A percentile compares a stretch with the other conserved stretches of the same genome.
Evolutionary conservation across 768 basidiomycete species (phyloP).

Genomic region (Fibroporia radiculosa): DNA sequence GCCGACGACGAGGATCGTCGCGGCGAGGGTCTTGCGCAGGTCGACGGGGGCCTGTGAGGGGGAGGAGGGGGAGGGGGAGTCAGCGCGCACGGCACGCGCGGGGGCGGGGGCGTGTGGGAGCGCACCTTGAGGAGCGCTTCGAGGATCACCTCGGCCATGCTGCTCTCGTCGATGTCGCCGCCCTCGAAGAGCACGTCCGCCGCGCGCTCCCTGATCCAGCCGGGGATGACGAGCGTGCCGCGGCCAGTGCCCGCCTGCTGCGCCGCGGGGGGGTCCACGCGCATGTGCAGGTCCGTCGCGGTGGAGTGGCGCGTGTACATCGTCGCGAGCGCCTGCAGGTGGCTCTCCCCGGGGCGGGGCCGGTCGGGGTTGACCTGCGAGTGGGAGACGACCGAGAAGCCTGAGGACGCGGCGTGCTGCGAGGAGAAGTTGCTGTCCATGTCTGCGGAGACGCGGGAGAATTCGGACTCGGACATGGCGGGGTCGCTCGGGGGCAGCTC

Average conservation of each 20-base stretch:
- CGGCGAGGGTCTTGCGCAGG: slow-evolving; percentile 75
- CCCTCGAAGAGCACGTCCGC: slow-evolving; percentile 88
- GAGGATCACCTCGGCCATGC: slow-evolving; percentile 75
- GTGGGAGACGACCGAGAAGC: slow-evolving; percentile 49
- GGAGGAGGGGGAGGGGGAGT: neutral
- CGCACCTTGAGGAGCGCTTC: slow-evolving; percentile 72
- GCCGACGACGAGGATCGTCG: slow-evolving; percentile 82
- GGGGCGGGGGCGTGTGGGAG: neutral
- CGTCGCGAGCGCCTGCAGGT: slow-evolving; percentile 57
- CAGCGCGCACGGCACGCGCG: neutral
- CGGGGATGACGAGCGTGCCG: slow-evolving; percentile 80
- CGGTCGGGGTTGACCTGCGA: slow-evolving; percentile 25
- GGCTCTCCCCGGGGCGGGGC: slow-evolving; percentile 33
- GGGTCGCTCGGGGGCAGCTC: slow-evolving; percentile 44
- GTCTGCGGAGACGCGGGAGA: slow-evolving; percentile 41
- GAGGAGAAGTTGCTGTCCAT: slow-evolving; percentile 42
- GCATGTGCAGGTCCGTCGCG: slow-evolving; percentile 65
- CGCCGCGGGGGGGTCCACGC: slow-evolving; percentile 55
- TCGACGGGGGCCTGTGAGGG: slow-evolving; percentile 72
- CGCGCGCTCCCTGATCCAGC: slow-evolving; percentile 90
- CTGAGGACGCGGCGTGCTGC: slow-evolving; percentile 44
- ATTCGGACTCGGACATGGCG: slow-evolving; percentile 62
- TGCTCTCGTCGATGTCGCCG: slow-evolving; percentile 82
- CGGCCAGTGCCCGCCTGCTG: slow-evolving; percentile 67
- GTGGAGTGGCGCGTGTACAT: slow-evolving; percentile 74